A percentile compares a stretch with the other conserved stretches of the same genome.
Evolutionary conservation across 192 early-diverging fungal genomes (phyloP).

Genomic region (Linnemannia zychae): DNA sequence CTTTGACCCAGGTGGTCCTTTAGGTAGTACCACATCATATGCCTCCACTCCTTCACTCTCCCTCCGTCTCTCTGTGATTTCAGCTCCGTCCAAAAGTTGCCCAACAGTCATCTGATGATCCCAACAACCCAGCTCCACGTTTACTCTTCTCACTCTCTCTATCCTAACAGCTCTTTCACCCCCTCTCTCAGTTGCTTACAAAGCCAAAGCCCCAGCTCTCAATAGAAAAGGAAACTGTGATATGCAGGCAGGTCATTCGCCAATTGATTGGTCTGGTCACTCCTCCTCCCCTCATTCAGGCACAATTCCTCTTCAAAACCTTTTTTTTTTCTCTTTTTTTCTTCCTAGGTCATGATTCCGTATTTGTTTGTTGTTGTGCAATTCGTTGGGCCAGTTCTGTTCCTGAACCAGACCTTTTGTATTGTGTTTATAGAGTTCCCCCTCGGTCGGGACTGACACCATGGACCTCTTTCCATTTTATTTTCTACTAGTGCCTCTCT

Average conservation of each 20-base stretch:
- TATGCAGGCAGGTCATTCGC: not conserved
- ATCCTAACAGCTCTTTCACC: not conserved
- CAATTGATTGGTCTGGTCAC: constrained; percentile 5
- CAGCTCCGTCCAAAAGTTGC: not conserved
- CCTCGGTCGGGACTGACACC: not conserved
- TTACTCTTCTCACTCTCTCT: not conserved
- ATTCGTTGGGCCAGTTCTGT: not conserved
- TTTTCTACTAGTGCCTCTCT: not conserved
- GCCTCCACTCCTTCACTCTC: not conserved
- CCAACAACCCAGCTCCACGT: not conserved
- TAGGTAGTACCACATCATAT: not conserved
- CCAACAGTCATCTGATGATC: not conserved
- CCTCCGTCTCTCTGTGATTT: not conserved
- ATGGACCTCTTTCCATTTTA: not conserved
- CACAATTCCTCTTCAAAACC: not conserved
- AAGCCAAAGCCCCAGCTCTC: constrained; percentile 6
- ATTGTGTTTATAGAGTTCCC: not conserved
- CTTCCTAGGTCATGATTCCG: not conserved
- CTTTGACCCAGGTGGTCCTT: not conserved
- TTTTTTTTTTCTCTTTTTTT: not conserved
- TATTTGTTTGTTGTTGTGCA: not conserved
- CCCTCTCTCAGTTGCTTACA: not conserved
- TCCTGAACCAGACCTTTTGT: not conserved
- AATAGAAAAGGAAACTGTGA: not conserved
- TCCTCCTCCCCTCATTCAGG: not conserved